A percentile compares a stretch with the other conserved stretches of the same genome.
Evolutionary conservation across 305 asterid species (phyloP).

Genomic region (Lippia alba): DNA sequence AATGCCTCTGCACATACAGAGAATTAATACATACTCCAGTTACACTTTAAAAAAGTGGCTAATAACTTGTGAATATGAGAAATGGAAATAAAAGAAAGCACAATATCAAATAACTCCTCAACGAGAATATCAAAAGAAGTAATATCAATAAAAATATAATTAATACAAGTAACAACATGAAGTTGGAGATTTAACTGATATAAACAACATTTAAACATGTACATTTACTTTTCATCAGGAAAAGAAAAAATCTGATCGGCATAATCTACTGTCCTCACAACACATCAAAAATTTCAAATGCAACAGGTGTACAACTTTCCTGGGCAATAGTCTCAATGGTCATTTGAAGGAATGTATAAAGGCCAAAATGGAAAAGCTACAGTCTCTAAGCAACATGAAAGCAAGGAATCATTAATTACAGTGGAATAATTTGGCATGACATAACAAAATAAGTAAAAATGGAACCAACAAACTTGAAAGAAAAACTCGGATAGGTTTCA

Average conservation of each 20-base stretch:
- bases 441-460: slow-evolving; percentile 1
- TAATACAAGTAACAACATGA: background rate
- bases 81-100: slow-evolving; percentile 1
- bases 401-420: slow-evolving; percentile 3
- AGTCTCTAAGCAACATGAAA: slow-evolving; percentile 12
- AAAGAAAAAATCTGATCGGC: background rate
- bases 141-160: background rate
- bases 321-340: background rate
- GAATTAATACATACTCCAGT: slow-evolving; percentile 18
- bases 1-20: slow-evolving; percentile 40
- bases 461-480: background rate
- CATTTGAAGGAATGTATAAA: slow-evolving; percentile 20
- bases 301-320: slow-evolving; percentile 5
- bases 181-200: background rate
- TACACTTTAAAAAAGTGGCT: slow-evolving; percentile 6
- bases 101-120: slow-evolving; percentile 7
- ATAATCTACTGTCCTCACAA: slow-evolving; percentile 1
- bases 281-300: background rate
- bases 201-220: background rate
- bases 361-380: slow-evolving; percentile 8
- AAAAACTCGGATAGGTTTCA: background rate
- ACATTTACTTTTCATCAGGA: background rate
- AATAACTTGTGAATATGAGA: background rate
- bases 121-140: background rate
- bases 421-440: background rate